Base-by-base conservation (phyloP, 2,329 filamentous ascomycete genomes). In the Trichoderma sp. region DNA sequence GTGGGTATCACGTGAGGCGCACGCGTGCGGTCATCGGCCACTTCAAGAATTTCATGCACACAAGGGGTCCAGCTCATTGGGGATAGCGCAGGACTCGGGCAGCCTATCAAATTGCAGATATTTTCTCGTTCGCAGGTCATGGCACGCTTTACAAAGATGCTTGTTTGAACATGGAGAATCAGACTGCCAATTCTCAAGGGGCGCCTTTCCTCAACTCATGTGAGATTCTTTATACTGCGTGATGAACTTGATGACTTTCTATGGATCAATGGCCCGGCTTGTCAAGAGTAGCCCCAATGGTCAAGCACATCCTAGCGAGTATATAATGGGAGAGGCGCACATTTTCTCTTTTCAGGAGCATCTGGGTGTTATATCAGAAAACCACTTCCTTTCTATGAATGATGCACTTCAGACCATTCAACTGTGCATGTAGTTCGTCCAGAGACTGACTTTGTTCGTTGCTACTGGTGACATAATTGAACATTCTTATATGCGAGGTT, bases 401-500 rank as follows among this genome's bases (percentile, higher is more conserved):
- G 11, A 53, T 53, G 11, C 21, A 24, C 39, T n/a, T n/a, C 7
- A 14, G 11, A 24, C 21, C 47, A 21, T 24, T 24, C 47, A 53
- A 53, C 21, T 24, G n/a, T 11, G 5, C 12, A 32, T 28, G n/a
- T 21, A 32, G 18, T 58, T 58, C 18, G 6, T n/a, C 28, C 6
- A 7, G 5, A n/a, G 15, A 21, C 57, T 11, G 26, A 21, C 6
- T 21, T 15, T 28, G n/a, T 11, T 14, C 28, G 4, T 4, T 60
- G 12, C n/a, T 12, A 26, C 6, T 30, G 21, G 28, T 67, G 36
- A 61, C 36, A 60, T 58, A 30, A 67, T 28, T 57, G 0, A 57
- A 14, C 47, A 69, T 69, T 15, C 56, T 69, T 60, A 69, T 69
- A 67, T 58, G 32, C 64, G 51, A n/a, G 26, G 11, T 6, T 24